These are phyloP conservation scores for Penicillium sclerotiorum DNA, from an alignment of 2,329 filamentous ascomycete genomes.

Conservation along the genomic window DNA sequence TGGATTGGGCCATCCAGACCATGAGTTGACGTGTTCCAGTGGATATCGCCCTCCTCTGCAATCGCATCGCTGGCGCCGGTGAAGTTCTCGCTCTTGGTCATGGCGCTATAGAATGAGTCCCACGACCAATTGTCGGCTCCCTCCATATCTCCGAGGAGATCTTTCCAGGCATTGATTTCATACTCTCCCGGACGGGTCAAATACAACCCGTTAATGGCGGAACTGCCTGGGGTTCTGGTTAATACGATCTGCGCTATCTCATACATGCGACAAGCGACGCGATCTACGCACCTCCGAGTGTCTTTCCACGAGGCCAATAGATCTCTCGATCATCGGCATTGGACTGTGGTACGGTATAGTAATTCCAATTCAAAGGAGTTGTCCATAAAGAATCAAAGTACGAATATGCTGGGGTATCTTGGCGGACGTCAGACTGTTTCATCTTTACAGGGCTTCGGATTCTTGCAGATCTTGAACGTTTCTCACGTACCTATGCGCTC, in stretches of 20 bases:
- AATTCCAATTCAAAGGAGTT: constrained; percentile 39
- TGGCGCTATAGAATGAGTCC: constrained; percentile 37
- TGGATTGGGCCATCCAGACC: constrained; percentile 30
- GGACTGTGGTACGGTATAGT: constrained; percentile 32
- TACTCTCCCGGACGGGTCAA: constrained; percentile 37
- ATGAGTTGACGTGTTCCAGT: constrained; percentile 25
- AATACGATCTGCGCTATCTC: neutral
- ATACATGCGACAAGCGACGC: too few species aligned
- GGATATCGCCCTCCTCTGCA: constrained; percentile 25
- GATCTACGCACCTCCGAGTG: constrained; percentile 32
- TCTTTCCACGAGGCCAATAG: constrained; percentile 39
- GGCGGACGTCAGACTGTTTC: constrained; percentile 3
- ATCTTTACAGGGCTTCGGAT: neutral
- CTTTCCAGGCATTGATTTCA: constrained; percentile 38
- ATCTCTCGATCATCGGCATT: constrained; percentile 33
- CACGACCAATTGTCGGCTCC: constrained; percentile 40
- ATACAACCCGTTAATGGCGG: constrained; percentile 40
- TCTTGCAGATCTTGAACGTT: neutral
- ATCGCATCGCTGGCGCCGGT: constrained; percentile 22
- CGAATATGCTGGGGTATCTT: constrained; percentile 38
- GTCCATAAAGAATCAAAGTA: constrained; percentile 40
- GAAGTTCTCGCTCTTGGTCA: constrained; percentile 36
- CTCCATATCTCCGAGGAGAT: constrained; percentile 37
- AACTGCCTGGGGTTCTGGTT: constrained; percentile 28
- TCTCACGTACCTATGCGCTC: constrained; percentile 33